Evolutionary conservation across 2,329 filamentous ascomycete species (phyloP), one percentile per base, ranked within the genome.

Genomic region (Epichloe coenophiala): DNA sequence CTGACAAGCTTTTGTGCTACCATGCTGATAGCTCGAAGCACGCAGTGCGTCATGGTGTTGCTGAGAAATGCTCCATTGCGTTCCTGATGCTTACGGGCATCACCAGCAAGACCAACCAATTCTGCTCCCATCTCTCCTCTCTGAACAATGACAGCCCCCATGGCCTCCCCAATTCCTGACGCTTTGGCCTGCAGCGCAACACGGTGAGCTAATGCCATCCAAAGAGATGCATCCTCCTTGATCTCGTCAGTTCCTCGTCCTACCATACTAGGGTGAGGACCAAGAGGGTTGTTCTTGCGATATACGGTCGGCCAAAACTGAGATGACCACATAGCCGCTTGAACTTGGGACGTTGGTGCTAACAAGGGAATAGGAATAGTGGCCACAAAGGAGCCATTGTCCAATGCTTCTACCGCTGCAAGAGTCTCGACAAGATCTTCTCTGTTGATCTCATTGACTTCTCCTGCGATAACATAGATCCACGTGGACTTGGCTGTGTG

Each of bases 261-360:
- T 51, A 91, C 80, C 62, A 86, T 78, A 60, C 81, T 80, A 54
- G 87, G 87, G 62, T 94, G 88, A 17, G 88, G 87, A 4, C 88
- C 88, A 53, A 90, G 86, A 2, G 87, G 87, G 61, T 93, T 93
- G 57, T 85, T 90, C 70, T 89, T 89, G 56, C 87, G 84, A 68
- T 93, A 94, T 46, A 90, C 80, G 1, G 83, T 85, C 12, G 88
- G 88, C 88, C 88, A 94, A 65, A 88, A 91, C 58, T 83, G 75
- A 36, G 77, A 72, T 27, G 81, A 84, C 86, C 86, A 93, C 62
- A 79, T 71, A 27, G 77, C 78, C 8, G 88, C 86, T 64, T 91
- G 86, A 38, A 83, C 74, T 57, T 83, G 78, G 3, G 85, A 90
- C 5, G 83, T 88, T 2, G 88, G 88, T 23, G 86, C 76, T 43